Evolutionary conservation across 139 green algal species (phyloP).

Genomic region (Axilococcus clingmanii): DNA sequence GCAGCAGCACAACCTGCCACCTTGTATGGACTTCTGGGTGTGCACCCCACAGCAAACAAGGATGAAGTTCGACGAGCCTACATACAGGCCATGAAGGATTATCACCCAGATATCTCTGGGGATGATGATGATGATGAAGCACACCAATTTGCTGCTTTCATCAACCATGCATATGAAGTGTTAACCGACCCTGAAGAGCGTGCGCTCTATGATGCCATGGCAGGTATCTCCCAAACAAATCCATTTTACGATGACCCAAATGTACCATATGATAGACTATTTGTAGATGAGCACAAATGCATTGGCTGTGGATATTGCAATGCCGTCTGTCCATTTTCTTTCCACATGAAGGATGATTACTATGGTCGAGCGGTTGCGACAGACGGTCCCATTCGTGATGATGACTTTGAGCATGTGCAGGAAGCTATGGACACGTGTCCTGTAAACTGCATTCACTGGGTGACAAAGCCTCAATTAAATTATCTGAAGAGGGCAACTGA

Average conservation of each 20-base stretch:
- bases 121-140: conserved; percentile 12
- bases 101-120: conserved; percentile 18
- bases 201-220: conserved; percentile 21
- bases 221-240: conserved; percentile 8
- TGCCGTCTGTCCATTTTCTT: conserved; percentile 51
- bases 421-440: conserved; percentile 63
- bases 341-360: conserved; percentile 63
- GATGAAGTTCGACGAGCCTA: conserved; percentile 21
- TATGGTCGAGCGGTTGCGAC: conserved; percentile 56
- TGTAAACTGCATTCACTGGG: conserved; percentile 83
- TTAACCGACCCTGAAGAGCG: conserved; percentile 21
- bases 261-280: conserved; percentile 41
- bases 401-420: conserved; percentile 12
- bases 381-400: conserved; percentile 43
- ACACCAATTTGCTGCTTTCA: conserved; percentile 21
- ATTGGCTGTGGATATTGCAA: conserved; percentile 81
- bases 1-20: not conserved
- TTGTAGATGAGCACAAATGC: conserved; percentile 80
- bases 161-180: conserved; percentile 26
- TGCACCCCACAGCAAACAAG: conserved; percentile 7
- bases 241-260: conserved; percentile 27
- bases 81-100: conserved; percentile 17
- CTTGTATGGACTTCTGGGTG: conserved; percentile 10
- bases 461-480: conserved; percentile 39
- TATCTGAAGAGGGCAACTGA: conserved; percentile 41